Evolutionary conservation across 106 monocot genomes (phyloP).

Genomic region (Vanilla planifolia): DNA sequence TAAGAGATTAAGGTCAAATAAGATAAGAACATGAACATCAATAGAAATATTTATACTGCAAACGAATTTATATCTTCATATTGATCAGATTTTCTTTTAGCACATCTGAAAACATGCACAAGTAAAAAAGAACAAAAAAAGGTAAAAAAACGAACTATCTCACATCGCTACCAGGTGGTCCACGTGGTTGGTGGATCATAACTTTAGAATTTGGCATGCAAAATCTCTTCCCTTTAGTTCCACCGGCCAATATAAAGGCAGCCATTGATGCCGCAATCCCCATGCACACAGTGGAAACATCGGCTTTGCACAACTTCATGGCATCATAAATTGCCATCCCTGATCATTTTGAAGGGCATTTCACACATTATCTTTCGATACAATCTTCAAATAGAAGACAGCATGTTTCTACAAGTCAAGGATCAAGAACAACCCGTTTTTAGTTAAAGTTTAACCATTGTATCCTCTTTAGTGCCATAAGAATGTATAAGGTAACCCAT

Average conservation of each 20-base stretch:
- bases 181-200: constrained; percentile 96
- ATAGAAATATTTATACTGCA: neutral
- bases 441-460: too few relatives aligned
- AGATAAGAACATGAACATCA: too few relatives aligned
- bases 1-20: too few relatives aligned
- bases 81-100: neutral
- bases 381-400: too few relatives aligned
- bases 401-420: too few relatives aligned
- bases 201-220: constrained; percentile 99
- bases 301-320: constrained; percentile 98
- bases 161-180: constrained; percentile 89
- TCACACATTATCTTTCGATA: neutral
- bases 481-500: too few relatives aligned
- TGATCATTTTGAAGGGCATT: too few relatives aligned
- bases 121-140: neutral
- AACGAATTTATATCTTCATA: neutral
- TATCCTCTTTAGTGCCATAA: too few relatives aligned
- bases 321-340: constrained; percentile 99
- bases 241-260: constrained; percentile 87
- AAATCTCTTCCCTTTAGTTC: constrained; percentile 90
- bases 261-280: constrained; percentile 97
- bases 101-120: neutral
- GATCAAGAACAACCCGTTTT: too few relatives aligned
- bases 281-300: constrained; percentile 90
- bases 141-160: constrained; percentile 14